Base-by-base conservation (phyloP, 192 early-diverging fungal species). In the Phlyctochytrium planicorne region DNA sequence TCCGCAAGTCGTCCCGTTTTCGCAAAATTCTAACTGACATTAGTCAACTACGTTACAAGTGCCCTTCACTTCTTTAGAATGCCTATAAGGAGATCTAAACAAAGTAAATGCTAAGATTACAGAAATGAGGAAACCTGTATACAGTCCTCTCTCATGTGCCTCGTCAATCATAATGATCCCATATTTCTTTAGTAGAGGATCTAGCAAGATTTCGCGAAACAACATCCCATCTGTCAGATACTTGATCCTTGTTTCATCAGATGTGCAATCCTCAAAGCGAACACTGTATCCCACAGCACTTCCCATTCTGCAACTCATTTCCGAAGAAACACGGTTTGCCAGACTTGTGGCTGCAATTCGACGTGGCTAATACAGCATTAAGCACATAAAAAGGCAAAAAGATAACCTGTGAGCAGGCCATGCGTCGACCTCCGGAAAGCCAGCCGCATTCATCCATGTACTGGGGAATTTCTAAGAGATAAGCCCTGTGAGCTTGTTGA, bases 161-260 rank as follows among this genome's bases (percentile, higher is more conserved):
- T 93, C 89, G 70, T 93, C 91, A 63, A 93, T 73, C 87, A 93
- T 91, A 24, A 93, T 85, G 2, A 85, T 87, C 55, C 82, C 86
- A 76, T 93, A 93, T 27, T 78, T 73, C 23, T 77, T 83, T 52
- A 93, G 65, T 0, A 92, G 65, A 3, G 91, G 91, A 73, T 93
- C 91, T 60, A 89, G 71, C 37, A 93, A 75, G 0, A 84, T 84
- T 61, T 93, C 91, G 20, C 90, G 78, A 67, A 92, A 90, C n/a
- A 93, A 75, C 81, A 93, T 88, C 17, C 90, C 91, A 66, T 91
- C 92, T 6, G 90, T 91, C 88, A 94, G 85, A 80, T 89, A 94
- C 65, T 94, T 94, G 60, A 94, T 90, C 37, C 82, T 65, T 0
- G 87, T 87, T 2, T 67, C 64, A 53, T 86, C 82, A 50, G 63